A percentile compares a stretch with the other conserved stretches of the same genome.
Conservation (phyloP, 176 grass and related monocot species). For the Triticum urartu region DNA sequence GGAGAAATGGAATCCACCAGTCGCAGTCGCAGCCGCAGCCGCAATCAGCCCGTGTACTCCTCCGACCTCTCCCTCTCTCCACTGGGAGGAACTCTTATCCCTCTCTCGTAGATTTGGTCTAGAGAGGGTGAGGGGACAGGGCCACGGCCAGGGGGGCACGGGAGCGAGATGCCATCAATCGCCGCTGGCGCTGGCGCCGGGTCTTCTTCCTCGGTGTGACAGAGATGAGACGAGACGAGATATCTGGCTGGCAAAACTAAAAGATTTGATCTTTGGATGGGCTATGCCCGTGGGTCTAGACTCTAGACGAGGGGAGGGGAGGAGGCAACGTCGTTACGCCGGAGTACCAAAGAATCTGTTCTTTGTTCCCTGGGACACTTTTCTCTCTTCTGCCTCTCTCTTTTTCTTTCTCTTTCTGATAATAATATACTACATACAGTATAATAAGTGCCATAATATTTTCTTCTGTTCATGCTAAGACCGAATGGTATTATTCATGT, state of each 20-base stretch:
- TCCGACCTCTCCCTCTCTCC: not conserved
- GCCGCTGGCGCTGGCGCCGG: not conserved
- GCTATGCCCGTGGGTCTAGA: not conserved
- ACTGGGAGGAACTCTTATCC: not conserved
- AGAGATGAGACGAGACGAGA: not conserved
- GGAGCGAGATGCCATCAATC: slow-evolving; percentile 28
- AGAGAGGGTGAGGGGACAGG: not conserved
- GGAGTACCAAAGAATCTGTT: slow-evolving; percentile 20
- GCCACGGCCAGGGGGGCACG: not conserved
- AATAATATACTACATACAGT: not conserved
- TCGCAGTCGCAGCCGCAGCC: not conserved
- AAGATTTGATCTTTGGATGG: slow-evolving; percentile 1
- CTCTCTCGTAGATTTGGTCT: slow-evolving; percentile 2
- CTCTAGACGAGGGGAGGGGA: not conserved
- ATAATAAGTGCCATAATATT: not conserved
- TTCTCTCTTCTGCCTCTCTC: not conserved
- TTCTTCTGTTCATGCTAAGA: not conserved
- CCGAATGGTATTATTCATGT: not conserved
- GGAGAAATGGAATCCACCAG: not conserved
- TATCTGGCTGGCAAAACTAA: slow-evolving; percentile 7
- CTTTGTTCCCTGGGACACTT: not conserved
- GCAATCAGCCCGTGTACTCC: not conserved
- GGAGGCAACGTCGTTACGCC: not conserved
- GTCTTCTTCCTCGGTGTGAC: slow-evolving; percentile 12
- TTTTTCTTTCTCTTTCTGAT: not conserved